These are phyloP conservation scores for Monosporascus sp. DNA, from an alignment of 2,329 filamentous ascomycete species.

Conservation along the genomic window DNA sequence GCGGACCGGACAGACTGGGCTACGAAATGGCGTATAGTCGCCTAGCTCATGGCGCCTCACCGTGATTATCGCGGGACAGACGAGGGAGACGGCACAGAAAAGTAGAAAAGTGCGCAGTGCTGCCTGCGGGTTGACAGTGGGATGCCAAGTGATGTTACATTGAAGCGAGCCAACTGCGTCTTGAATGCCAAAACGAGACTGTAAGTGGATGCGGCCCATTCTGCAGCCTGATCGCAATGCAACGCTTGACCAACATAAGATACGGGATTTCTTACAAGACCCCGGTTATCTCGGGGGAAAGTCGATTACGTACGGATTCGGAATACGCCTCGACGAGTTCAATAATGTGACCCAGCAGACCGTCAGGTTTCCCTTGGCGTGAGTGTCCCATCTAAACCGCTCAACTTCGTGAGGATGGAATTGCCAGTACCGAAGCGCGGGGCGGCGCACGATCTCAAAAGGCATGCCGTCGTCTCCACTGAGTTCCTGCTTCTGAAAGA, in stretches of 20 bases:
- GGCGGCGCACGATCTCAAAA: conserved; percentile 19
- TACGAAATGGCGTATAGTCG: no score
- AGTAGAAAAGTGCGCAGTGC: background rate
- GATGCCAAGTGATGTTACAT: background rate
- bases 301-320: conserved; percentile 21
- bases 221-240: background rate
- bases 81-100: background rate
- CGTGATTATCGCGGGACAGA: no score
- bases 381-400: conserved; percentile 21
- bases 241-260: background rate
- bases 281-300: conserved; percentile 9
- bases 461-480: conserved; percentile 6
- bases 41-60: no score
- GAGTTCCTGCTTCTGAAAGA: conserved; percentile 15
- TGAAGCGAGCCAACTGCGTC: background rate
- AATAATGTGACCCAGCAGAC: conserved; percentile 19
- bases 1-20: no score
- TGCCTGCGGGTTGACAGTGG: background rate
- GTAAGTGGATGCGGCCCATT: background rate
- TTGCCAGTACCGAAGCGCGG: conserved; percentile 25
- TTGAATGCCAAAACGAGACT: background rate
- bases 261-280: background rate
- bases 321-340: conserved; percentile 13
- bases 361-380: conserved; percentile 10
- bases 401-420: conserved; percentile 23